phyloP scores from a whole-genome alignment of 83 land plant genomes.

The Thuja plicata region DNA sequence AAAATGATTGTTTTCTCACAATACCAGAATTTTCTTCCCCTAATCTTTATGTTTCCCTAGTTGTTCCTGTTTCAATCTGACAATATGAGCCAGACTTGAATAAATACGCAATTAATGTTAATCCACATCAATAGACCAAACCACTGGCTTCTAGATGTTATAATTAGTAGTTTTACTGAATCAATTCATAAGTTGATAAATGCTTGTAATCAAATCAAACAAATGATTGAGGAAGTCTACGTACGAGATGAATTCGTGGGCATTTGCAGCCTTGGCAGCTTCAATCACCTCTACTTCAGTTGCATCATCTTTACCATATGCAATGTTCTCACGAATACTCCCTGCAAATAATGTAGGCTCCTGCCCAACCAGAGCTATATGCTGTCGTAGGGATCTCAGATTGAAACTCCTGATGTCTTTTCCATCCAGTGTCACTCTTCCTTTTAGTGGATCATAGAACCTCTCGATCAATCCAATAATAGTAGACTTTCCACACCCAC shows the following conservation, averaged over 20 bases:
- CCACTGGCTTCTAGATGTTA: not conserved
- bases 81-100: not conserved
- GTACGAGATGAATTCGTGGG: slow-evolving; percentile 39
- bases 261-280: slow-evolving; percentile 46
- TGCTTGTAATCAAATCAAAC: not conserved
- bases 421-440: slow-evolving; percentile 32
- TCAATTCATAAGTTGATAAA: not conserved
- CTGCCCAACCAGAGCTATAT: slow-evolving; percentile 47
- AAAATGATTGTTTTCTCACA: too few relatives aligned
- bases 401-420: slow-evolving; percentile 36
- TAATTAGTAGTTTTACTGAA: not conserved
- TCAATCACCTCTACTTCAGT: slow-evolving; percentile 37
- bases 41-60: not conserved
- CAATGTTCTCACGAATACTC: slow-evolving; percentile 43
- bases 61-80: not conserved
- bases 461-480: slow-evolving; percentile 44
- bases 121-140: not conserved
- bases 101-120: not conserved
- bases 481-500: slow-evolving; percentile 58
- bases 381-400: slow-evolving; percentile 32
- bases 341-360: slow-evolving; percentile 48
- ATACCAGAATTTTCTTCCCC: too few relatives aligned
- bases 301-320: slow-evolving; percentile 35
- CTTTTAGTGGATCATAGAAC: slow-evolving; percentile 50
- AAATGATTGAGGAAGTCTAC: not conserved